Conservation (phyloP, 2,329 filamentous ascomycete genomes). For the Fusarium papillatum region DNA sequence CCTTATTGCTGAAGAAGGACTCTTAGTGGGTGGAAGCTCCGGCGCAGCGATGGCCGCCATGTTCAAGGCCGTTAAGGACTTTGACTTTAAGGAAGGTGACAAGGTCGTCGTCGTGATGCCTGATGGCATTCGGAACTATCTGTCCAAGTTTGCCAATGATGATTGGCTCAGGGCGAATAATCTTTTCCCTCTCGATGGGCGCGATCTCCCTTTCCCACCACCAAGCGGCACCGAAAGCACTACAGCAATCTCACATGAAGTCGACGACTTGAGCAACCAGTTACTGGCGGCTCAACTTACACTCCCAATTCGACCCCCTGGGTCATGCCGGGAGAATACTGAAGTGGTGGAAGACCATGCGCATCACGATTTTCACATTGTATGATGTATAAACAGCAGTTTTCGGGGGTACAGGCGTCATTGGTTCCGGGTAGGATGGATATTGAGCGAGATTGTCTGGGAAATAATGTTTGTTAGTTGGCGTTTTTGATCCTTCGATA, state of each 20-base stretch:
- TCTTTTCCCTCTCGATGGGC: not conserved
- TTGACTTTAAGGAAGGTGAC: slow-evolving; percentile 81
- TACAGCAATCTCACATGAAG: not conserved
- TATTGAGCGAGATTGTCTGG: not conserved
- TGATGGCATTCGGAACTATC: slow-evolving; percentile 95
- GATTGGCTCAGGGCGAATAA: slow-evolving; percentile 95
- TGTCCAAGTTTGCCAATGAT: slow-evolving; percentile 97
- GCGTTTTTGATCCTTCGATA: not conserved
- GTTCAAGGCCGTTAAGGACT: slow-evolving; percentile 80
- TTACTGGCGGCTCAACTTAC: not conserved
- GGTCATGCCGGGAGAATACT: not conserved
- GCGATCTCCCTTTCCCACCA: not conserved
- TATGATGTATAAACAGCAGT: not conserved
- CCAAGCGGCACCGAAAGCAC: not conserved
- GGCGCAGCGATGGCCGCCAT: slow-evolving; percentile 89
- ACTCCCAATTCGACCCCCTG: not conserved
- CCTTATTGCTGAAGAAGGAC: slow-evolving; percentile 91
- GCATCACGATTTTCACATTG: not conserved
- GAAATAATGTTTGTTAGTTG: not conserved
- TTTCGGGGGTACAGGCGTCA: no score
- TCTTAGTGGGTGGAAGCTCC: slow-evolving; percentile 92
- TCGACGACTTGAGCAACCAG: not conserved
- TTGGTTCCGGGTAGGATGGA: not conserved
- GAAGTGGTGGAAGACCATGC: not conserved
- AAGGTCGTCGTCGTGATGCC: slow-evolving; percentile 91